phyloP scores from a whole-genome alignment of 805 yeast genomes.

The Candida adriatica region DNA sequence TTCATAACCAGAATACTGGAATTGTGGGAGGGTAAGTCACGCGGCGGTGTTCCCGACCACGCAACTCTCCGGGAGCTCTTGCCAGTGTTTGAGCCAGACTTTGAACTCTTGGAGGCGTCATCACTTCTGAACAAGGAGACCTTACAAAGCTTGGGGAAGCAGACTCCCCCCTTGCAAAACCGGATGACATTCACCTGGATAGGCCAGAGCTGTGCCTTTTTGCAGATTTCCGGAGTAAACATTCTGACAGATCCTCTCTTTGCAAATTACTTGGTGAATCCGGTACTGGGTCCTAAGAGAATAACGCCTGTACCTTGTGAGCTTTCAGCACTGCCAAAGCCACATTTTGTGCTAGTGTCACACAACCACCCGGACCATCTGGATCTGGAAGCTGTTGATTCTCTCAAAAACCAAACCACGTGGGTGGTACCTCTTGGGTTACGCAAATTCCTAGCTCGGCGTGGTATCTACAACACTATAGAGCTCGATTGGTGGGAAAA shows the following conservation, averaged over 20 bases:
- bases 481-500: constrained; percentile 95
- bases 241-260: constrained; percentile 85
- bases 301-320: constrained; percentile 71
- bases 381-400: constrained; percentile 51
- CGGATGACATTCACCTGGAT: constrained; percentile 79
- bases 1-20: constrained; percentile 66
- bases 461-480: constrained; percentile 53
- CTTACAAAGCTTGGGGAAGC: constrained; percentile 9
- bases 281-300: constrained; percentile 73
- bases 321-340: constrained; percentile 54
- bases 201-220: constrained; percentile 82
- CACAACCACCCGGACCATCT: constrained; percentile 96
- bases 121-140: constrained; percentile 9
- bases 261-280: constrained; percentile 52
- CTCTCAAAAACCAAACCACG: constrained; percentile 50
- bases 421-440: constrained; percentile 92
- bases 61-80: constrained; percentile 46
- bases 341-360: constrained; percentile 72
- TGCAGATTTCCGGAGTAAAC: constrained; percentile 66
- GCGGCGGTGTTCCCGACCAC: constrained; percentile 51
- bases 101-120: constrained; percentile 19
- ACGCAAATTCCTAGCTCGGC: constrained; percentile 45
- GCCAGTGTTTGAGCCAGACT: constrained; percentile 50
- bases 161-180: constrained; percentile 31
- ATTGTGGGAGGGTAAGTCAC: constrained; percentile 48